Base-by-base conservation (phyloP, 1,139 yeast genomes). In the Pichia sp. region DNA sequence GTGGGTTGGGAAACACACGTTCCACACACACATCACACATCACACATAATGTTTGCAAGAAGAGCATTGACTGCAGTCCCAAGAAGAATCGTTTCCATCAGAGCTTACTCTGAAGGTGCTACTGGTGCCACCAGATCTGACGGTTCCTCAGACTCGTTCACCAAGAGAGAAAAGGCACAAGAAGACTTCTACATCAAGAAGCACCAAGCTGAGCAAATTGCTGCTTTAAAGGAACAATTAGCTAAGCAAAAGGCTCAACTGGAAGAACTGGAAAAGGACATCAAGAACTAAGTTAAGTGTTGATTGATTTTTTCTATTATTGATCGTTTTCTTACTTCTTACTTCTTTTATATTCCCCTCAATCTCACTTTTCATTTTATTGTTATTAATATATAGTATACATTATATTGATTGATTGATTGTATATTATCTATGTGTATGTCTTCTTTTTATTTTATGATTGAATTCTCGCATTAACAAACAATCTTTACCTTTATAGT, bases 131-230 rank as follows among this genome's bases (percentile, higher is more conserved):
- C 74, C 49, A 74, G 81, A 53, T 61, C 71, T 41, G 68, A 66
- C 38, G 71, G 69, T 41, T 59, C 69, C 35, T 61, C 66, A 35
- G 80, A 76, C 54, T 67, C 78, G 43, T 77, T 77, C 63, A 65
- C 69, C 54, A 74, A 78, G 62, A 78, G 87, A 58, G 88, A 80
- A 64, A 74, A 74, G 66, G 86, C 86, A 47, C 73, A 72, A 54
- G 88, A 80, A 66, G 82, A 80, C 63, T 64, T 62, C 54, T 80
- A 74, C 65, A 69, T 80, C 59, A 71, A 64, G 57, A 74, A 76
- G 56, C 74, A 66, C 50, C 86, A 80, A 64, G 74, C 74, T 59
- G 85, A 78, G 58, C 76, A 74, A 64, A 65, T 80, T 53, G 70
- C 68, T 48, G 69, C 69, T 35, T 65, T 78, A 54, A 71, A 65